phyloP scores from a whole-genome alignment of 1,284 basidiomycete species.

The Ustilago bromivora region DNA sequence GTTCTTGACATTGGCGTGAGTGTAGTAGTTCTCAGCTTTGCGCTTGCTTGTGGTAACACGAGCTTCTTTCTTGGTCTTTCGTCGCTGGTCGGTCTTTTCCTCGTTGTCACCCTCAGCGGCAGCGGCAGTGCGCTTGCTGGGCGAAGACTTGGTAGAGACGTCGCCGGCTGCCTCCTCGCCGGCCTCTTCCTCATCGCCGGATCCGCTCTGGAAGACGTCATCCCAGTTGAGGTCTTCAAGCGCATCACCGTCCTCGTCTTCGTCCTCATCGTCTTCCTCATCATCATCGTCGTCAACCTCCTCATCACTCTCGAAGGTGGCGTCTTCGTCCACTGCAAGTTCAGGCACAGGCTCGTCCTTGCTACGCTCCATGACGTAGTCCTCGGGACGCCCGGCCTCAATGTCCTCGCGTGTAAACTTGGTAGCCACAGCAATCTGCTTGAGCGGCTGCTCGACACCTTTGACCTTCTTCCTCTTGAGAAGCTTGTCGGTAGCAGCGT shows the following conservation, averaged over 20 bases:
- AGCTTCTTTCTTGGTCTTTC: slow-evolving; percentile 55
- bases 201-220: slow-evolving; percentile 75
- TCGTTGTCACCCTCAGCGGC: slow-evolving; percentile 60
- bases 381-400: slow-evolving; percentile 62
- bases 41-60: slow-evolving; percentile 72
- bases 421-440: slow-evolving; percentile 74
- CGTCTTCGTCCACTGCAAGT: slow-evolving; percentile 50
- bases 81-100: slow-evolving; percentile 29
- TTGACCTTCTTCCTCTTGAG: slow-evolving; percentile 71
- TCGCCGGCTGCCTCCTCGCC: slow-evolving; percentile 64
- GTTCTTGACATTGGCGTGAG: slow-evolving; percentile 70
- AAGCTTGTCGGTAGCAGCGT: slow-evolving; percentile 37
- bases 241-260: slow-evolving; percentile 56
- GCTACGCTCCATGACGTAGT: slow-evolving; percentile 67
- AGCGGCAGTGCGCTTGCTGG: slow-evolving; percentile 52
- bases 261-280: slow-evolving; percentile 65
- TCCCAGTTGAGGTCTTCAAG: slow-evolving; percentile 83
- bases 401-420: slow-evolving; percentile 72
- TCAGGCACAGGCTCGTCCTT: slow-evolving; percentile 55
- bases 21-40: slow-evolving; percentile 91
- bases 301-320: slow-evolving; percentile 53
- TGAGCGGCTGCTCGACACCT: slow-evolving; percentile 74
- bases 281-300: slow-evolving; percentile 57
- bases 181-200: slow-evolving; percentile 49
- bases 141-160: slow-evolving; percentile 39